phyloP scores from a whole-genome alignment of 2,329 filamentous ascomycete species.

The Ceratocystis papillata region DNA sequence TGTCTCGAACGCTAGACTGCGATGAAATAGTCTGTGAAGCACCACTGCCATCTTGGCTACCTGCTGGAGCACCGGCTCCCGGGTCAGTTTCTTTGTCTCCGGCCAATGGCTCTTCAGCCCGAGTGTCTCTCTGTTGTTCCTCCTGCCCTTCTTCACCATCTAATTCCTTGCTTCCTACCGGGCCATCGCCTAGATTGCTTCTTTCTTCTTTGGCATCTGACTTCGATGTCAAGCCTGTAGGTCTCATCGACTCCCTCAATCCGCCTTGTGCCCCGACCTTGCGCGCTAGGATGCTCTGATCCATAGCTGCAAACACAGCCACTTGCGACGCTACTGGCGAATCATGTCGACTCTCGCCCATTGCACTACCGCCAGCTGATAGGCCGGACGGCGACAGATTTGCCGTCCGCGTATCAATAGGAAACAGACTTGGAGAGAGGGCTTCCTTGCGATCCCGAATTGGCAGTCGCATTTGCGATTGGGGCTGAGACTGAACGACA shows the following conservation, averaged over 20 bases:
- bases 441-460: slow-evolving; percentile 40
- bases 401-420: slow-evolving; percentile 14
- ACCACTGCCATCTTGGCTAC: slow-evolving; percentile 22
- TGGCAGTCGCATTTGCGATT: slow-evolving; percentile 4
- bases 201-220: slow-evolving; percentile 24
- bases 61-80: slow-evolving; percentile 24
- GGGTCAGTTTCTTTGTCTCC: slow-evolving; percentile 28
- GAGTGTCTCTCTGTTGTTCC: not conserved
- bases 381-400: slow-evolving; percentile 15
- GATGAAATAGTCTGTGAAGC: slow-evolving; percentile 6
- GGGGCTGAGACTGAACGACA: not conserved
- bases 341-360: slow-evolving; percentile 20
- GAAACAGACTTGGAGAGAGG: slow-evolving; percentile 18
- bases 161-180: not conserved
- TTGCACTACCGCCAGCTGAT: slow-evolving; percentile 9
- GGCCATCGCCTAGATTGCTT: not conserved
- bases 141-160: slow-evolving; percentile 16
- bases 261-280: slow-evolving; percentile 41
- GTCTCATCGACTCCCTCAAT: slow-evolving; percentile 27
- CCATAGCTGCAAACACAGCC: slow-evolving; percentile 52
- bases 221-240: slow-evolving; percentile 27
- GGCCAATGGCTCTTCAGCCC: slow-evolving; percentile 23
- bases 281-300: slow-evolving; percentile 49
- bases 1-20: slow-evolving; percentile 1
- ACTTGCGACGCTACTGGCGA: slow-evolving; percentile 38